Evolutionary conservation across 1,139 yeast genomes (phyloP).

Genomic region (Yamadazyma trypodendri): DNA sequence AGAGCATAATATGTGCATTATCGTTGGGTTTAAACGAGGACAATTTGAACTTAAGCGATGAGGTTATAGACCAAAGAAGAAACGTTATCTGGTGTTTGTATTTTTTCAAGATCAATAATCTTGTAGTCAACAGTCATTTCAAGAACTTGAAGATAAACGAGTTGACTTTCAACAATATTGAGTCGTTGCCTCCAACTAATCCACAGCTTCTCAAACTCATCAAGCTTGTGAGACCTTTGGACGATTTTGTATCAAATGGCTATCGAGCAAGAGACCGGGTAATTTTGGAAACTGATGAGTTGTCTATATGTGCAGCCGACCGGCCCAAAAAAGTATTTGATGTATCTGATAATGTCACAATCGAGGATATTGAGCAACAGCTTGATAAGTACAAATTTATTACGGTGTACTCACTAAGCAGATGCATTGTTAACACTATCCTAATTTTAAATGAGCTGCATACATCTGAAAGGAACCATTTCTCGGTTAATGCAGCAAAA

Average conservation of each 20-base stretch:
- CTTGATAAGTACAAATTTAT: constrained; percentile 2
- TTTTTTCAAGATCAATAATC: constrained; percentile 1
- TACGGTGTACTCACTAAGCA: constrained; percentile 3
- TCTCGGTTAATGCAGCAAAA: constrained; percentile 2
- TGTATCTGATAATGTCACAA: not conserved
- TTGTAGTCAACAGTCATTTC: not conserved
- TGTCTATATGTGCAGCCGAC: constrained; percentile 1
- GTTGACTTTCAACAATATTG: constrained; percentile 2
- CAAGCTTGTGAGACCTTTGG: constrained; percentile 2
- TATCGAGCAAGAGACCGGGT: not conserved
- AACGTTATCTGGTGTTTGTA: constrained; percentile 8
- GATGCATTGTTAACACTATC: constrained; percentile 3
- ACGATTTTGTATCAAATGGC: not conserved
- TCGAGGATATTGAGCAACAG: not conserved
- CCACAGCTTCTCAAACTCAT: constrained; percentile 1
- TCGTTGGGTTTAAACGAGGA: constrained; percentile 5
- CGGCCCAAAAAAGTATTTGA: constrained; percentile 3
- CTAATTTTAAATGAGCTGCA: constrained; percentile 1
- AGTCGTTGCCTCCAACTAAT: constrained; percentile 1
- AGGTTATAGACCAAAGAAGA: constrained; percentile 3
- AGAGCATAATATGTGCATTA: constrained; percentile 6
- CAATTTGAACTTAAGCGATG: not conserved
- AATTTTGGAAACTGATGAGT: constrained; percentile 3
- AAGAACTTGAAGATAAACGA: not conserved
- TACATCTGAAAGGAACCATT: not conserved